These are phyloP conservation scores for Monilinia polystroma DNA, from an alignment of 2,329 filamentous ascomycete species.

Conservation along the genomic window DNA sequence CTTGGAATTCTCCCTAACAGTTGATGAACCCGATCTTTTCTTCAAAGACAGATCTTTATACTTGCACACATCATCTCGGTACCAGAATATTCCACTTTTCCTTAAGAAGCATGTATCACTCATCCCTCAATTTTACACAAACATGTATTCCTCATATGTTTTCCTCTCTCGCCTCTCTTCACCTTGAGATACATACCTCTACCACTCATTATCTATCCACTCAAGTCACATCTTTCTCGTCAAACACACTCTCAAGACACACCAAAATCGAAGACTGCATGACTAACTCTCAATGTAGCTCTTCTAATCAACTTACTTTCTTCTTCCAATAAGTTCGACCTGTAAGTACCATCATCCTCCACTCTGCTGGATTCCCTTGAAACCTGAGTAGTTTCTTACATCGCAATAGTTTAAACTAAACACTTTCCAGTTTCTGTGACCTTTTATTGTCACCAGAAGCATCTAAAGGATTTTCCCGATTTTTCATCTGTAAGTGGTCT, in stretches of 20 bases:
- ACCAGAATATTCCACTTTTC: not conserved
- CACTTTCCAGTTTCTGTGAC: not conserved
- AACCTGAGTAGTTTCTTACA: not conserved
- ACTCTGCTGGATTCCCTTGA: not conserved
- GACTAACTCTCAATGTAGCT: conserved; percentile 5
- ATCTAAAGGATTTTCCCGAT: not conserved
- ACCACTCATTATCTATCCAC: not conserved
- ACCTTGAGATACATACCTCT: not conserved
- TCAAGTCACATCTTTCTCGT: not conserved
- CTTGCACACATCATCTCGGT: not conserved
- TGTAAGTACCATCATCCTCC: not conserved
- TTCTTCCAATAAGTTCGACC: not conserved
- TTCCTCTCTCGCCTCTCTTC: not conserved
- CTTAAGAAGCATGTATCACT: not conserved
- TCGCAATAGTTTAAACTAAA: not conserved
- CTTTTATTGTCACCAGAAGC: not conserved
- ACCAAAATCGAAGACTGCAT: not conserved
- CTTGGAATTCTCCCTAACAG: not conserved
- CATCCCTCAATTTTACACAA: not conserved
- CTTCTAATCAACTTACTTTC: not conserved
- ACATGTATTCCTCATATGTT: not conserved
- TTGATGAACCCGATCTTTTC: not conserved
- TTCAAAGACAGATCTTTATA: not conserved
- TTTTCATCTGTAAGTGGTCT: not conserved
- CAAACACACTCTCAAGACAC: not conserved